phyloP scores from a whole-genome alignment of 2,329 filamentous ascomycete genomes.

The Aspergillus japonicus region DNA sequence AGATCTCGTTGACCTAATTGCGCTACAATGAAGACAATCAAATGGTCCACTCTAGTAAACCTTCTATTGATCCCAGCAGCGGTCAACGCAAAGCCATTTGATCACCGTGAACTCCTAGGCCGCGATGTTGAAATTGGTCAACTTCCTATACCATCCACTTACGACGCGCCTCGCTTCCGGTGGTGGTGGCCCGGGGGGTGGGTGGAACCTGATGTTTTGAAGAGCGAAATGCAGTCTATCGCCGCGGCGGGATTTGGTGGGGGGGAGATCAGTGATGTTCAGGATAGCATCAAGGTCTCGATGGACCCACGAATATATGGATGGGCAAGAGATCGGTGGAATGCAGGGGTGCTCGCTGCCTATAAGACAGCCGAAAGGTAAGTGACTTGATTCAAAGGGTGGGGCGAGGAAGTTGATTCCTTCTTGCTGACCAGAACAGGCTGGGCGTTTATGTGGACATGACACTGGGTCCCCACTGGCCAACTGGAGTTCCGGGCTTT shows the following conservation, averaged over 20 bases:
- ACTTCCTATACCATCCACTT: neutral
- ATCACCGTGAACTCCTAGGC: too few species aligned
- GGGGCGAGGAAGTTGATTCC: too few species aligned
- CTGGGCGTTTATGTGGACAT: neutral
- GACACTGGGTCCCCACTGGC: slow-evolving; percentile 4
- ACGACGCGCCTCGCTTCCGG: slow-evolving; percentile 1
- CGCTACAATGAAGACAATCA: too few species aligned
- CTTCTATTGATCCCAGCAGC: too few species aligned
- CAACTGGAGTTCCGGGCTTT: slow-evolving; percentile 1
- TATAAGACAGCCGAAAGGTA: neutral
- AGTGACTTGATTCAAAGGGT: neutral
- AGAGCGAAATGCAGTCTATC: neutral
- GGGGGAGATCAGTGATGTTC: too few species aligned
- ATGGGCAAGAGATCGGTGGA: neutral
- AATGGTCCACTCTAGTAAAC: too few species aligned
- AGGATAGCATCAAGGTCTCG: too few species aligned
- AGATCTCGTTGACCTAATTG: too few species aligned
- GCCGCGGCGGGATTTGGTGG: too few species aligned
- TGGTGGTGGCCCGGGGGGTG: slow-evolving; percentile 5
- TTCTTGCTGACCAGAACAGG: neutral
- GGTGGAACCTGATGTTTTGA: neutral
- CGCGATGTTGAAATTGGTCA: too few species aligned
- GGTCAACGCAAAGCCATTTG: too few species aligned
- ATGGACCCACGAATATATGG: neutral
- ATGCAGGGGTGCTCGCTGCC: neutral